These are phyloP conservation scores for Plectosphaerella cucumerina DNA, from an alignment of 2,329 filamentous ascomycete species.

Conservation along the genomic window DNA sequence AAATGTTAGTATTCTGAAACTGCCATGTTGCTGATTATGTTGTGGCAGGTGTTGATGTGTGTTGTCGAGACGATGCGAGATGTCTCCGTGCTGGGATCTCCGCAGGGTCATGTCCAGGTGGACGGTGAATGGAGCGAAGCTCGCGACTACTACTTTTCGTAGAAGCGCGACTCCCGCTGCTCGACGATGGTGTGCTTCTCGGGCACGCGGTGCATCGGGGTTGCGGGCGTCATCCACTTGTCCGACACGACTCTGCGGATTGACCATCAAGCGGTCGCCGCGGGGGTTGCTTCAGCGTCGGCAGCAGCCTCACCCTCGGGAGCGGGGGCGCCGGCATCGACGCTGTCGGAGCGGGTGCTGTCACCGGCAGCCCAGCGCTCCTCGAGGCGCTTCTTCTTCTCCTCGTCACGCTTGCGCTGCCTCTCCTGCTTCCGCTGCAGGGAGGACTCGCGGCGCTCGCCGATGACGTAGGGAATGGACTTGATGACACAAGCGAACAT, in stretches of 20 bases:
- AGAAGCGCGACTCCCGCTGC: too few relatives aligned
- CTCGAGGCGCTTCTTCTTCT: slow-evolving; percentile 25
- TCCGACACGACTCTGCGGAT: slow-evolving; percentile 2
- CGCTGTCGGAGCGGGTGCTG: background rate
- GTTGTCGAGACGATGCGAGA: too few relatives aligned
- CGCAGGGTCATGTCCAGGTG: too few relatives aligned
- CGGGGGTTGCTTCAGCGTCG: background rate
- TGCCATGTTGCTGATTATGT: too few relatives aligned
- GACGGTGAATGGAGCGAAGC: too few relatives aligned
- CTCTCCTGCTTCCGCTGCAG: slow-evolving; percentile 22
- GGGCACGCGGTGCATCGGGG: background rate
- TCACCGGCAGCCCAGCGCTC: slow-evolving; percentile 21
- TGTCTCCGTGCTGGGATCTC: too few relatives aligned
- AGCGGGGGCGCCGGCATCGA: background rate
- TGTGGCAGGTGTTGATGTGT: too few relatives aligned
- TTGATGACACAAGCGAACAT: slow-evolving; percentile 25
- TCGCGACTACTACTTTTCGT: too few relatives aligned
- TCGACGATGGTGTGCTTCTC: background rate
- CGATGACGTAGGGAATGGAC: slow-evolving; percentile 28
- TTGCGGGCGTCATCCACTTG: background rate
- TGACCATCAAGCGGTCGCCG: background rate
- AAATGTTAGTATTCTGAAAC: too few relatives aligned
- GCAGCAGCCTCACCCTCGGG: background rate
- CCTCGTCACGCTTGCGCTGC: slow-evolving; percentile 22
- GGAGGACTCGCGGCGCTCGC: slow-evolving; percentile 29